Conservation (phyloP, 2,329 filamentous ascomycete genomes). For the Huntiella decipiens region DNA sequence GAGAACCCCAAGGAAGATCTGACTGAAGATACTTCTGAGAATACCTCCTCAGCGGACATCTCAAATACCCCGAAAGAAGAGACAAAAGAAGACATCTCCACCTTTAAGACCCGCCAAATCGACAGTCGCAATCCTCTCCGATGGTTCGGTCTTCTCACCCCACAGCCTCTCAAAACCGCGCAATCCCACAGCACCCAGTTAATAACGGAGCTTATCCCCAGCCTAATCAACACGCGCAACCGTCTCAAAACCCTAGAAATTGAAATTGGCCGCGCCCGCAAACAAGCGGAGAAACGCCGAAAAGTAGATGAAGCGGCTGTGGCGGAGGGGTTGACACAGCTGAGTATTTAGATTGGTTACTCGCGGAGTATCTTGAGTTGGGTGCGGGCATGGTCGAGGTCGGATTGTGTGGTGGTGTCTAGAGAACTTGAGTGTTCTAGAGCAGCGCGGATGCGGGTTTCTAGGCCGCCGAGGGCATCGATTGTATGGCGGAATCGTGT, state of each 20-base stretch:
- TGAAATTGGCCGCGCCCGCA: conserved; percentile 43
- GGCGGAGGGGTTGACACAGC: background rate
- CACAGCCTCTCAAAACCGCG: conserved; percentile 33
- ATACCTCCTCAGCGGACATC: conserved; percentile 3
- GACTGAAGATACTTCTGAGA: background rate
- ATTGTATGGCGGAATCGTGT: conserved; percentile 33
- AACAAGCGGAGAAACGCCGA: conserved; percentile 30
- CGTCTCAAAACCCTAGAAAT: conserved; percentile 49
- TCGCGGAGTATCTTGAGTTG: conserved; percentile 9
- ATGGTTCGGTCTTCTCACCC: conserved; percentile 38
- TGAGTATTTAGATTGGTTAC: too few relatives aligned
- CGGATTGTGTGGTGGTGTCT: background rate
- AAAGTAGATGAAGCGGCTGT: background rate
- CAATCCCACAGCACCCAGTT: conserved; percentile 38
- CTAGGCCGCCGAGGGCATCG: conserved; percentile 29
- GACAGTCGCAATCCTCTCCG: conserved; percentile 31
- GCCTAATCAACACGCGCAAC: conserved; percentile 35
- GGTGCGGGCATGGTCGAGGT: background rate
- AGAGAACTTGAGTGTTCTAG: background rate
- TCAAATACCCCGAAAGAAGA: conserved; percentile 10
- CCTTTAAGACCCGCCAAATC: background rate
- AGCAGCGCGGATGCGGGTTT: conserved; percentile 21
- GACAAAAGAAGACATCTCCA: background rate
- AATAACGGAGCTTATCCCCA: conserved; percentile 38
- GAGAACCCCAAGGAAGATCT: conserved; percentile 6